phyloP scores from a whole-genome alignment of 106 monocot genomes.

The Acorus gramineus region DNA sequence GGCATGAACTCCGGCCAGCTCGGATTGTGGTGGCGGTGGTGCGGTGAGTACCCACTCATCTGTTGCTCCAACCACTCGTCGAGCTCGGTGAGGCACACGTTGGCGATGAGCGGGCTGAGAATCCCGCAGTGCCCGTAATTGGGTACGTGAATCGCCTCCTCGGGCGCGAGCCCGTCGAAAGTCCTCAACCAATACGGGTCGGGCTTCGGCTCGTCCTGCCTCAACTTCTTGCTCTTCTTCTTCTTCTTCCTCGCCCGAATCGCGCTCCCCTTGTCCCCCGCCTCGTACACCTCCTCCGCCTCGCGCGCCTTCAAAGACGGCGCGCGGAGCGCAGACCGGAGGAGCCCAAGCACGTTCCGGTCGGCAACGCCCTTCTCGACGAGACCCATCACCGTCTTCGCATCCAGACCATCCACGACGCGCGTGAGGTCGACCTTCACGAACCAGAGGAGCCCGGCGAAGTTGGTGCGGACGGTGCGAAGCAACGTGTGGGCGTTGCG shows the following conservation, averaged over 20 bases:
- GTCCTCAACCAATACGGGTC: conserved; percentile 92
- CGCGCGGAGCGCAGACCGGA: conserved; percentile 42
- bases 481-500: conserved; percentile 62
- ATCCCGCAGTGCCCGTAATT: conserved; percentile 75
- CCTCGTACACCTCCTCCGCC: conserved; percentile 12
- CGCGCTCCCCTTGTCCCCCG: conserved; percentile 58
- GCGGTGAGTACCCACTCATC: conserved; percentile 39
- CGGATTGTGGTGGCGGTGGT: conserved; percentile 71
- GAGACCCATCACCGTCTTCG: conserved; percentile 33
- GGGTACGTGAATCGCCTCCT: conserved; percentile 50
- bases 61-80: conserved; percentile 79
- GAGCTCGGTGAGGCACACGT: conserved; percentile 65
- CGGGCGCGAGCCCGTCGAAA: conserved; percentile 67
- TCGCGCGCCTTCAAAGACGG: conserved; percentile 17
- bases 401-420: conserved; percentile 26
- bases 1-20: conserved; percentile 97
- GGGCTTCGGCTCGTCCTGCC: conserved; percentile 85
- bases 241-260: conserved; percentile 65
- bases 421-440: conserved; percentile 49
- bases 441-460: conserved; percentile 87
- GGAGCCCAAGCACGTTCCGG: conserved; percentile 42
- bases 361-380: conserved; percentile 45
- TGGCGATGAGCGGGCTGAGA: conserved; percentile 74
- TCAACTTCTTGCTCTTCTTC: conserved; percentile 77
- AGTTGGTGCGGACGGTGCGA: conserved; percentile 66